Evolutionary conservation across 805 yeast species (phyloP).

Genomic region (Scheffersomyces amazonensis): DNA sequence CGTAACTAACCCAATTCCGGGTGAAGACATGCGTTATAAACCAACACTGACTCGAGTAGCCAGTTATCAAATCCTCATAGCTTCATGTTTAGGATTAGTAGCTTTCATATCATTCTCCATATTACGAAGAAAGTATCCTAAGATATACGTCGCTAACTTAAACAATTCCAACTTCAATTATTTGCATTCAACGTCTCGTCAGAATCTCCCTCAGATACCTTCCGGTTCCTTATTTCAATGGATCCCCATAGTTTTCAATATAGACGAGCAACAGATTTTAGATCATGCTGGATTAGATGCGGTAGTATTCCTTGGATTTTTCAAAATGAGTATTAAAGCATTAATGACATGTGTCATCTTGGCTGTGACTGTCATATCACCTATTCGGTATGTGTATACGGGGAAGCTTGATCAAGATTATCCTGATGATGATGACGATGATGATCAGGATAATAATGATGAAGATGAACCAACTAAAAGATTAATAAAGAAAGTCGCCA

Average conservation of each 20-base stretch:
- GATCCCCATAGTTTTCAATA: conserved; percentile 63
- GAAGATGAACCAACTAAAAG: not conserved
- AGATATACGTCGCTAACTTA: conserved; percentile 78
- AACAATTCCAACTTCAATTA: conserved; percentile 43
- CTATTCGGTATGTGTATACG: conserved; percentile 77
- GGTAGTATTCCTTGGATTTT: conserved; percentile 84
- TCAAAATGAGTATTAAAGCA: conserved; percentile 79
- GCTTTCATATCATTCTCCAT: conserved; percentile 72
- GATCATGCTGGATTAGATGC: conserved; percentile 95
- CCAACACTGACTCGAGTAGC: conserved; percentile 51
- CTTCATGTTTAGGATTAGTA: conserved; percentile 60
- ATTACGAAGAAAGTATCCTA: conserved; percentile 71
- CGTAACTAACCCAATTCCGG: conserved; percentile 1
- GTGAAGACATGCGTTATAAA: conserved; percentile 12
- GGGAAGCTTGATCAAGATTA: conserved; percentile 48
- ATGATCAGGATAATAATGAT: conserved; percentile 1
- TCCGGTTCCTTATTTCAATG: conserved; percentile 68
- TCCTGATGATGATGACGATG: conserved; percentile 12
- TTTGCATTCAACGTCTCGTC: conserved; percentile 42
- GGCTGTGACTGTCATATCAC: conserved; percentile 76
- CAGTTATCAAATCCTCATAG: conserved; percentile 72
- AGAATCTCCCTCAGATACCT: conserved; percentile 59
- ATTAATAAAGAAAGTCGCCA: too few relatives aligned
- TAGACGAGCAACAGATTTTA: conserved; percentile 72
- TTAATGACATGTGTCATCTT: conserved; percentile 62